Evolutionary conservation across 202 grass and related monocot genomes (phyloP), one percentile per base, ranked within the genome.

Genomic region (Carex sylvatica): DNA sequence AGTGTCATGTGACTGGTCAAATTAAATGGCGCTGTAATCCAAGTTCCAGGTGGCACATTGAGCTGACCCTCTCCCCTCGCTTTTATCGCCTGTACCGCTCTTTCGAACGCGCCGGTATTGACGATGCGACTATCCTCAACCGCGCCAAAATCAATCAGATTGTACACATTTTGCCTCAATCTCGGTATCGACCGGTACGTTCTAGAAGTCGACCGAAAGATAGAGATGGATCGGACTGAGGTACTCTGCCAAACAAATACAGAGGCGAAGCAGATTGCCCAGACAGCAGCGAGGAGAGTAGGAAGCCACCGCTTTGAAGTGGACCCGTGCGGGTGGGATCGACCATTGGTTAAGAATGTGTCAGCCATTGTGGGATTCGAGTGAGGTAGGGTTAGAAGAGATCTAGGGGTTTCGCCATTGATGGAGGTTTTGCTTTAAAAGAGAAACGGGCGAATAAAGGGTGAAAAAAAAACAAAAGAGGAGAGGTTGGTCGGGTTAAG

Each of bases 11-110:
- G 92, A 26, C 89, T 95, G 24, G 95, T 98, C 7, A 98, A 78
- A 87, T 95, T 98, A 86, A 98, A 98, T 9, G 95, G 92, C 11
- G 88, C 92, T 4, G 95, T 98, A 52, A 94, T 80, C 95, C 95
- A 98, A 2, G 78, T 75, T 13, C 95, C 92, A 0, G 82, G 85
- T 5, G 87, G 90, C 67, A 98, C 95, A 84, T 91, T 92, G 84
- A 98, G 95, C 84, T 98, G 92, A 15, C 88, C 95, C 0, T 86
- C 95, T 14, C 95, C 95, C 18, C 82, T 84, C n/a, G 81, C 78
- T 19, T 84, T 55, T 36, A 98, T 81, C 87, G 88, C 82, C 86
- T 82, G 76, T 4, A 98, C 89, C 51, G 95, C 92, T 64, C 90
- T 84, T 88, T 93, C 92, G 74, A 98, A 95, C 12, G 95, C 92